phyloP scores from a whole-genome alignment of 371 early-diverging fungal genomes.

The Mortierella sp. region DNA sequence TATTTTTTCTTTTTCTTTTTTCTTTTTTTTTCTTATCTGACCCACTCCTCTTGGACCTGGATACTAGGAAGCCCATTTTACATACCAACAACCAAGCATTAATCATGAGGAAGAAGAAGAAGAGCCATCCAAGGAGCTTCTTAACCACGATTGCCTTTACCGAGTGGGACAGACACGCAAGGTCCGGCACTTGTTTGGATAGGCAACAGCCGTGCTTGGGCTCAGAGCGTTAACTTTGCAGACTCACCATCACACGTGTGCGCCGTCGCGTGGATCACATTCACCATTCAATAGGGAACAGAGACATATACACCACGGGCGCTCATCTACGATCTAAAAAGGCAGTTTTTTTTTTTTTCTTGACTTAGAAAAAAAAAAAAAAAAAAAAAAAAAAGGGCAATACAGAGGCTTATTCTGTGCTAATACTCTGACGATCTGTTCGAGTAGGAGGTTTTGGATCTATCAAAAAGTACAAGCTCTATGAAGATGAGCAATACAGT shows the following conservation, averaged over 20 bases:
- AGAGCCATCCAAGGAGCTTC: constrained; percentile 27
- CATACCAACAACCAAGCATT: constrained; percentile 33
- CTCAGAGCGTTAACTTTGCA: not conserved
- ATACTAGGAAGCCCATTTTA: constrained; percentile 44
- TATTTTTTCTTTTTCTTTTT: not conserved
- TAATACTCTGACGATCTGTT: not conserved
- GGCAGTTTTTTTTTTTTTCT: constrained; percentile 31
- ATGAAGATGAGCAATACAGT: constrained; percentile 42
- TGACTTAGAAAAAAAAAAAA: not conserved
- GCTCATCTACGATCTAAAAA: constrained; percentile 81
- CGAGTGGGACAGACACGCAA: constrained; percentile 38
- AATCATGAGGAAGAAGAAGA: constrained; percentile 22
- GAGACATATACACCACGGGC: constrained; percentile 83
- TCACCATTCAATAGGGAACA: constrained; percentile 58
- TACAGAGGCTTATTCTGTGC: not conserved
- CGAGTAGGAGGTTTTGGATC: constrained; percentile 75
- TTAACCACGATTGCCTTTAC: constrained; percentile 51
- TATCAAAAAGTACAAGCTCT: constrained; percentile 71
- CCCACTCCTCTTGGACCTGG: not conserved
- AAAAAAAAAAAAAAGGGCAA: no score
- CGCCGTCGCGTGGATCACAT: no score
- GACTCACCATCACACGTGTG: no score
- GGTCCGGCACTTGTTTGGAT: not conserved
- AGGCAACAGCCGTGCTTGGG: not conserved
- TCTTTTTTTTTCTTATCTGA: not conserved